Evolutionary conservation across 371 early-diverging fungal genomes (phyloP), one percentile per base, ranked within the genome.

Genomic region (Mortierella sp.): DNA sequence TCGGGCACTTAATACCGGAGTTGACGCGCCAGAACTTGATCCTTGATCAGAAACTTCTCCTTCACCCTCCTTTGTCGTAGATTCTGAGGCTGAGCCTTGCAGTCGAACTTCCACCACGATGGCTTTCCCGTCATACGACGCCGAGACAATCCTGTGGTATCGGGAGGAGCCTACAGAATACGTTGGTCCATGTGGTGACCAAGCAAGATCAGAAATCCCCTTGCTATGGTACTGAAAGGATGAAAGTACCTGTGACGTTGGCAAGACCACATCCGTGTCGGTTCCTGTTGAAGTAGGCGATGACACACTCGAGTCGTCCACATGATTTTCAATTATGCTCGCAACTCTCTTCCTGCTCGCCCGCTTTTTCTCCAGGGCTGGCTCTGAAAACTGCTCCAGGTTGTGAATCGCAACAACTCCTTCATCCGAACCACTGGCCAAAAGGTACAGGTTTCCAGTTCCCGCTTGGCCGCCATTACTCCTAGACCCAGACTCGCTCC

Each of bases 341-440:
- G 1, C 24, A 11, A 47, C 21, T 2, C 47, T 42, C 74, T 42
- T 55, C 42, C 54, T 73, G 34, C 24, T 38, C 1, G 34, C 34
- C 31, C 79, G 72, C 44, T 38, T 78, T 31, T 63, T 79, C 50
- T 70, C 75, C 28, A 80, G 6, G 14, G 77, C 77, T 19, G 31
- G 44, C 4, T 55, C 73, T 0, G 84, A 78, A 57, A 75, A 86
- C 8, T 44, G 73, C 7, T 72, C 70, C 26, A 86, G 57, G 16
- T 75, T 72, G 34, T 82, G 86, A 26, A 86, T 72, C 19, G 75
- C 74, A 7, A 82, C 26, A 9, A 72, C 45, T 3, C 86, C 86
- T 28, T 86, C 82, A 28, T 86, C 86, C 0, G 78, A 80, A 38
- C 86, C 86, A 42, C 78, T 77, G 8, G 86, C 86, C 7, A 86